A percentile compares a stretch with the other conserved stretches of the same genome.
These are phyloP conservation scores for Lasiosphaeria hispida DNA, from an alignment of 495 filamentous ascomycete species.

Conservation along the genomic window DNA sequence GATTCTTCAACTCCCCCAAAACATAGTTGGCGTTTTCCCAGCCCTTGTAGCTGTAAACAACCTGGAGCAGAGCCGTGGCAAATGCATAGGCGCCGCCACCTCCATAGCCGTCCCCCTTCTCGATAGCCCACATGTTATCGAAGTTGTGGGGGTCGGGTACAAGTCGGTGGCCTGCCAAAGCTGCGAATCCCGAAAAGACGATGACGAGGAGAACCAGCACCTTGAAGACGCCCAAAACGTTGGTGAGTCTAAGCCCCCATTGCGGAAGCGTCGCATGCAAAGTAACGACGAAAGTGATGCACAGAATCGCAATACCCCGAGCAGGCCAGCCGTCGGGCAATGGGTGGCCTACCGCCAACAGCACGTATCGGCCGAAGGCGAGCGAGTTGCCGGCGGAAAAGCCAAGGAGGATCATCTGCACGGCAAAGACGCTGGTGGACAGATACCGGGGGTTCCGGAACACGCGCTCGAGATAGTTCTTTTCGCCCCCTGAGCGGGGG, in stretches of 20 bases:
- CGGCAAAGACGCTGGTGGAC: conserved; percentile 57
- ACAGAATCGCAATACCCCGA: conserved; percentile 57
- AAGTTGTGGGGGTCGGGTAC: conserved; percentile 30
- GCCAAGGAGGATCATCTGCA: conserved; percentile 54
- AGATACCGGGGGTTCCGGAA: conserved; percentile 60
- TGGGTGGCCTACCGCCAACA: conserved; percentile 56
- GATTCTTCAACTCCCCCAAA: conserved; percentile 60
- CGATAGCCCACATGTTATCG: conserved; percentile 33
- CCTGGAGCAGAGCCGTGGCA: conserved; percentile 47
- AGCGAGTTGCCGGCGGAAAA: conserved; percentile 61
- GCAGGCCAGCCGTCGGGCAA: conserved; percentile 57
- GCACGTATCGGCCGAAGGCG: conserved; percentile 65
- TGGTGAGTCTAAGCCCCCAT: conserved; percentile 62
- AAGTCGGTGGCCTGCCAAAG: conserved; percentile 31
- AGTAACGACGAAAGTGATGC: conserved; percentile 52
- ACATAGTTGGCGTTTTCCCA: conserved; percentile 53
- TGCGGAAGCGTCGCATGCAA: conserved; percentile 58
- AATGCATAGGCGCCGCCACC: conserved; percentile 38
- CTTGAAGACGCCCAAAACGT: conserved; percentile 64
- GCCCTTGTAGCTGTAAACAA: conserved; percentile 50
- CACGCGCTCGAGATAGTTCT: conserved; percentile 63
- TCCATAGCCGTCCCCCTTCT: conserved; percentile 43
- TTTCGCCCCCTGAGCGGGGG: conserved; percentile 52
- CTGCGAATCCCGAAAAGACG: conserved; percentile 57
- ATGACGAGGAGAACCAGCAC: conserved; percentile 61